Percentiles rank a stretch among this genome's conserved stretches.
Conservation (phyloP, 1,139 yeast species). For the Saccharomyces hybrid region DNA sequence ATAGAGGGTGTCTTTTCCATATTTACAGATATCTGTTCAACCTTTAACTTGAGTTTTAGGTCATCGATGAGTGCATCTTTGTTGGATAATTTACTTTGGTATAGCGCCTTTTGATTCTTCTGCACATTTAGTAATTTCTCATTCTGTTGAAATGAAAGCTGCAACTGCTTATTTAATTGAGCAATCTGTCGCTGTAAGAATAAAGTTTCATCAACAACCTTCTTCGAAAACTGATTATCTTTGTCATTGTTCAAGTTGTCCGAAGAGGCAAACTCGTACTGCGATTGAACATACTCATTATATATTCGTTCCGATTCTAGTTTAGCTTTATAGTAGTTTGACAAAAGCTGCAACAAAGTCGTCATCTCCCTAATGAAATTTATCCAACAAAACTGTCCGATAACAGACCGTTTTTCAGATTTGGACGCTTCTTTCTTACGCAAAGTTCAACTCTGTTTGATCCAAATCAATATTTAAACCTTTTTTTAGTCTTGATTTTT, state of each 20-base stretch:
- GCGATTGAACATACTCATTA: constrained; percentile 8
- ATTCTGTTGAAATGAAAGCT: constrained; percentile 26
- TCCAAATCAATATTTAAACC: not conserved
- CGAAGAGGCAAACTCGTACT: not conserved
- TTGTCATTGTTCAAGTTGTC: constrained; percentile 9
- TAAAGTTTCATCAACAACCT: constrained; percentile 19
- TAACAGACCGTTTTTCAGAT: not conserved
- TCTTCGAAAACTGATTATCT: constrained; percentile 13
- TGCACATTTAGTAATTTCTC: constrained; percentile 26
- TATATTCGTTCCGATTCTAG: constrained; percentile 23
- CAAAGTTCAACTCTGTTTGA: not conserved
- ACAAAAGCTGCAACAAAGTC: constrained; percentile 20
- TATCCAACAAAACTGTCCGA: not conserved
- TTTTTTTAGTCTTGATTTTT: not conserved
- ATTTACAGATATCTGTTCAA: not conserved
- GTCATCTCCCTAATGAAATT: constrained; percentile 12
- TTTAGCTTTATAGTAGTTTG: constrained; percentile 25
- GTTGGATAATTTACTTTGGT: constrained; percentile 34
- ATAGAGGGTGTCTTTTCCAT: not conserved
- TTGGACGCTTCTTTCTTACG: not conserved
- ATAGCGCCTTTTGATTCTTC: constrained; percentile 30
- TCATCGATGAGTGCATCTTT: constrained; percentile 29
- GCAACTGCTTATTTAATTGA: constrained; percentile 28
- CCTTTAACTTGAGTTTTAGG: constrained; percentile 13
- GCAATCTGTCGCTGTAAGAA: constrained; percentile 32